phyloP scores from a whole-genome alignment of 1,284 basidiomycete species.

The Puccinia polysora region DNA sequence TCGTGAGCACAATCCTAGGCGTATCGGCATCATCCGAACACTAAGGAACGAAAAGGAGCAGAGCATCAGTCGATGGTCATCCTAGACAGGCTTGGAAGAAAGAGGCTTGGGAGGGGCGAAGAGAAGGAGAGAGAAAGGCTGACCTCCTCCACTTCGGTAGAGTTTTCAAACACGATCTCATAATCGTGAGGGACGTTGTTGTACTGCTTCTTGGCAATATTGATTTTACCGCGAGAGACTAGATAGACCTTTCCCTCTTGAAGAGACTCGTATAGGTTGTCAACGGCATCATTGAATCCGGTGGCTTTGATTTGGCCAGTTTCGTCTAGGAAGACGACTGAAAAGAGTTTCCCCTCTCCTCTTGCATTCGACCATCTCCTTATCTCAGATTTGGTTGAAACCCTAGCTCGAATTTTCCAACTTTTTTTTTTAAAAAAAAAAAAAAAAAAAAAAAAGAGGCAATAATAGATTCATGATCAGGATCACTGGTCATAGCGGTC shows the following conservation, averaged over 20 bases:
- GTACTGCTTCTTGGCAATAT: slow-evolving; percentile 97
- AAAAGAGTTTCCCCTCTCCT: slow-evolving; percentile 95
- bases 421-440: slow-evolving; percentile 45
- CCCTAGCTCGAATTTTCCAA: slow-evolving; percentile 95
- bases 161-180: slow-evolving; percentile 79
- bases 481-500: too few relatives aligned
- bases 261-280: slow-evolving; percentile 74
- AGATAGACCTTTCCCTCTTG: slow-evolving; percentile 92
- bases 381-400: slow-evolving; percentile 83
- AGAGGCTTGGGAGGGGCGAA: background rate
- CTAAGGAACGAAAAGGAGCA: slow-evolving; percentile 46
- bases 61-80: background rate
- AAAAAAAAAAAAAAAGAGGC: background rate
- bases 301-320: slow-evolving; percentile 88
- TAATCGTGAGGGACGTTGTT: slow-evolving; percentile 87
- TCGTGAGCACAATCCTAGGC: slow-evolving; percentile 72
- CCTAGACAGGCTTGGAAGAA: background rate
- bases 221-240: slow-evolving; percentile 82
- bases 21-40: slow-evolving; percentile 71
- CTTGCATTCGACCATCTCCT: slow-evolving; percentile 81
- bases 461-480: slow-evolving; percentile 18
- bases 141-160: slow-evolving; percentile 69
- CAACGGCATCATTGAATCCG: slow-evolving; percentile 82
- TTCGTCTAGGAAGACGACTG: slow-evolving; percentile 88
- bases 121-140: slow-evolving; percentile 2